These are phyloP conservation scores for Gossypium thurberi DNA, from an alignment of 345 rosid genomes.

Conservation along the genomic window DNA sequence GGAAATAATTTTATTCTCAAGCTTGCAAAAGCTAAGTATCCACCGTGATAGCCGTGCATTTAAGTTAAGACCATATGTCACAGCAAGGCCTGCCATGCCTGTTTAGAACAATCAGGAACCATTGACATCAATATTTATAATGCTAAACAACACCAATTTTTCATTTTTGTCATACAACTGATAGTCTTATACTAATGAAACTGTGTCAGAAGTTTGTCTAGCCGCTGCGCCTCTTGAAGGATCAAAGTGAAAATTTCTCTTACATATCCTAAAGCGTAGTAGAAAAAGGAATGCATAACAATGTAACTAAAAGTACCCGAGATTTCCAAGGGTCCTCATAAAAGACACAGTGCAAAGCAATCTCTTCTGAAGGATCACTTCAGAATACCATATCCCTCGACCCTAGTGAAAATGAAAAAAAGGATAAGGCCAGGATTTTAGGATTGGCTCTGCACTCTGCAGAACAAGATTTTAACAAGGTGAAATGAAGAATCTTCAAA, in stretches of 20 bases:
- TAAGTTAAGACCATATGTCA: constrained; percentile 95
- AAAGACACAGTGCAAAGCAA: neutral
- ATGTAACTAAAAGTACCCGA: neutral
- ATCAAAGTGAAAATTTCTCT: neutral
- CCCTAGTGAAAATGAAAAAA: constrained; percentile 5
- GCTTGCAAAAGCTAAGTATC: constrained; percentile 99
- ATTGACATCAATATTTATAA: constrained; percentile 10
- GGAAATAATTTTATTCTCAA: constrained; percentile 94
- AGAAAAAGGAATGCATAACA: neutral
- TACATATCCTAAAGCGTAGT: neutral
- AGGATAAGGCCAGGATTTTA: neutral
- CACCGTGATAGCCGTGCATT: constrained; percentile 94
- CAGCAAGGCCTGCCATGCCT: constrained; percentile 99
- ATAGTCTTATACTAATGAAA: neutral
- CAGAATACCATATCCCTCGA: neutral
- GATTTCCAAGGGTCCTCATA: neutral
- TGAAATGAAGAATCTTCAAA: neutral
- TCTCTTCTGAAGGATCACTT: constrained; percentile 1
- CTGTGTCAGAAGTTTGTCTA: neutral
- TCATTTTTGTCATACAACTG: neutral
- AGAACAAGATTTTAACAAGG: neutral
- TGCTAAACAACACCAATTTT: neutral
- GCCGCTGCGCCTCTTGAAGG: neutral
- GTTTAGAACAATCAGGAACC: constrained; percentile 20
- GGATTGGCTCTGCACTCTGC: neutral